Percentiles rank a stretch among this genome's conserved stretches.
These are phyloP conservation scores for Fusarium dlaminii DNA, from an alignment of 2,329 filamentous ascomycete species.

Conservation along the genomic window DNA sequence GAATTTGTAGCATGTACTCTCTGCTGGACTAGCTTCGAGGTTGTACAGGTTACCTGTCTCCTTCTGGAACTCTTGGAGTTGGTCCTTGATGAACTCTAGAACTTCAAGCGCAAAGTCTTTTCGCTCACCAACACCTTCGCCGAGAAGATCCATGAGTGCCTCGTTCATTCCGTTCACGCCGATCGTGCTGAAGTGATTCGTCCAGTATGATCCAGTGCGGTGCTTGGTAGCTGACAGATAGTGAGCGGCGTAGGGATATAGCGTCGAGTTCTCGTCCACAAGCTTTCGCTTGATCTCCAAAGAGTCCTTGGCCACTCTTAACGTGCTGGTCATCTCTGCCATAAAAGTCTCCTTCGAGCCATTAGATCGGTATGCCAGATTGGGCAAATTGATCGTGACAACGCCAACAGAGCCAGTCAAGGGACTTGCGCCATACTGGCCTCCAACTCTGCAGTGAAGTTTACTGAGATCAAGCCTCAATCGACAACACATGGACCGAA, in stretches of 20 bases:
- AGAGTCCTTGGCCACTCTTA: constrained; percentile 34
- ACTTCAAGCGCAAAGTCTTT: constrained; percentile 24
- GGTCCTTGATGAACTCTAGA: constrained; percentile 34
- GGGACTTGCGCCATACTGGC: constrained; percentile 35
- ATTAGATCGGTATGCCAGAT: constrained; percentile 31
- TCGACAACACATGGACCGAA: constrained; percentile 39
- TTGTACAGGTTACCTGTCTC: constrained; percentile 37
- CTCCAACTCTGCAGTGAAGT: constrained; percentile 36
- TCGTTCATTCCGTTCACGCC: constrained; percentile 39
- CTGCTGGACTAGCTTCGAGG: constrained; percentile 35
- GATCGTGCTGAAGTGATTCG: constrained; percentile 40
- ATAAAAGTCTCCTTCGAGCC: constrained; percentile 21
- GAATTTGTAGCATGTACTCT: constrained; percentile 41
- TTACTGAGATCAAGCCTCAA: constrained; percentile 39
- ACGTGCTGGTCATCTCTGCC: not conserved
- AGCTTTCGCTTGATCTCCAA: constrained; percentile 37
- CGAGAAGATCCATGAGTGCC: constrained; percentile 15
- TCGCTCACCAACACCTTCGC: not conserved
- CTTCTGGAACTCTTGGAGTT: constrained; percentile 30
- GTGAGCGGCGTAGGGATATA: constrained; percentile 37
- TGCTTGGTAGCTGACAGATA: constrained; percentile 33
- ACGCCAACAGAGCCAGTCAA: constrained; percentile 37
- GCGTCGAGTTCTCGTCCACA: constrained; percentile 15
- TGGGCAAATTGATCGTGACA: constrained; percentile 36
- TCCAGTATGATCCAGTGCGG: constrained; percentile 38